phyloP scores from a whole-genome alignment of 495 filamentous ascomycete genomes.

The Aspergillus biplanus region DNA sequence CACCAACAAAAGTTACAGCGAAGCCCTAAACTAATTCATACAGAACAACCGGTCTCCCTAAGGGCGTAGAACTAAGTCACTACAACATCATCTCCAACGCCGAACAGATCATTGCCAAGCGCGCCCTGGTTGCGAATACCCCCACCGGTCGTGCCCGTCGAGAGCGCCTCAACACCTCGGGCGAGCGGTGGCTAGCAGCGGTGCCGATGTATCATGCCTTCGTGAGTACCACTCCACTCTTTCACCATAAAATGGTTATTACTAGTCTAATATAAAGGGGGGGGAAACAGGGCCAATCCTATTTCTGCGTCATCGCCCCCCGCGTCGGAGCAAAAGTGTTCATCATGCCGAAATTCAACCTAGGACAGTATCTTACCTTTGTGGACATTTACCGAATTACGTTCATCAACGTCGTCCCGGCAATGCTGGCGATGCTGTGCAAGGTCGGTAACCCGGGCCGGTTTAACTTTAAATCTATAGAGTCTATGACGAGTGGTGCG shows the following conservation, averaged over 20 bases:
- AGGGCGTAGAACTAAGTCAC: constrained; percentile 5
- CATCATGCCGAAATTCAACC: constrained; percentile 3
- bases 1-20: neutral
- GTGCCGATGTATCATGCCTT: constrained; percentile 10
- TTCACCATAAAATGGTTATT: neutral
- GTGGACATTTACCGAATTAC: constrained; percentile 10
- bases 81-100: constrained; percentile 4
- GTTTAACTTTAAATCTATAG: constrained; percentile 2
- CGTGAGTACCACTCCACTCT: neutral
- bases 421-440: neutral
- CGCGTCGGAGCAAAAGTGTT: constrained; percentile 3
- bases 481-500: neutral
- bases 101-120: neutral
- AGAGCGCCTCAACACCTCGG: neutral
- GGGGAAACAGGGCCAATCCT: constrained; percentile 5
- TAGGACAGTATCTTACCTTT: neutral
- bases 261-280: neutral
- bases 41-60: constrained; percentile 1
- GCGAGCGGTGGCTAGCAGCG: constrained; percentile 4
- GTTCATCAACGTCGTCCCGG: neutral
- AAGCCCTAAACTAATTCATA: neutral
- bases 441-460: neutral
- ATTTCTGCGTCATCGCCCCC: neutral
- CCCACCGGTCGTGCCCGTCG: neutral
- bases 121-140: neutral